A percentile compares a stretch with the other conserved stretches of the same genome.
Evolutionary conservation across 1,139 yeast genomes (phyloP).

Genomic region (Pichia inconspicua): DNA sequence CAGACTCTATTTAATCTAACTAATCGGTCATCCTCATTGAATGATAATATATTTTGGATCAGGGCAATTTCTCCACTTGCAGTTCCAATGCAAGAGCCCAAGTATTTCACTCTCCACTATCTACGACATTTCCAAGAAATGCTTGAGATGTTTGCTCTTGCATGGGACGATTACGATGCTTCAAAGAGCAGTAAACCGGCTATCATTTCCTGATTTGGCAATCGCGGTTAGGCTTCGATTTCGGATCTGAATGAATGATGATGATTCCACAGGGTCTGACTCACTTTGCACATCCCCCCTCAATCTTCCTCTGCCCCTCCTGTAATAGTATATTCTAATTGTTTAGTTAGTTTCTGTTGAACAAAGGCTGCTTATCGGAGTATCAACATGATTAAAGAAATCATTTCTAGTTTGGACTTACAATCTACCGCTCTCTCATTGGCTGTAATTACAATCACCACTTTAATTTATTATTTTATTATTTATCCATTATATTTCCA

Average conservation of each 20-base stretch:
- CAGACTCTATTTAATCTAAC: constrained; percentile 28
- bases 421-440: background rate
- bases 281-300: too few relatives aligned
- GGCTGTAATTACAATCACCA: constrained; percentile 7
- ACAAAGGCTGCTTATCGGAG: background rate
- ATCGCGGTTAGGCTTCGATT: too few relatives aligned
- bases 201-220: background rate
- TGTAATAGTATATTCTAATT: too few relatives aligned
- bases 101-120: constrained; percentile 46
- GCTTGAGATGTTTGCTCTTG: constrained; percentile 23
- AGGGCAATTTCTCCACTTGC: constrained; percentile 53
- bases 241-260: too few relatives aligned
- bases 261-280: too few relatives aligned
- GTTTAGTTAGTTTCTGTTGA: too few relatives aligned
- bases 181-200: background rate
- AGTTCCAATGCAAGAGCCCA: constrained; percentile 59
- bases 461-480: constrained; percentile 27
- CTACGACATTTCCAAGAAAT: constrained; percentile 31
- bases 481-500: constrained; percentile 42
- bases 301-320: too few relatives aligned
- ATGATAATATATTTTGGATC: constrained; percentile 27
- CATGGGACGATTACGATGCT: constrained; percentile 14
- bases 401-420: background rate
- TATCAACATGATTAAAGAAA: constrained; percentile 6
- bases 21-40: constrained; percentile 20